Percentiles rank a stretch among this genome's conserved stretches.
Evolutionary conservation across 805 yeast genomes (phyloP).

Genomic region (Teunomyces lycoperdinae): DNA sequence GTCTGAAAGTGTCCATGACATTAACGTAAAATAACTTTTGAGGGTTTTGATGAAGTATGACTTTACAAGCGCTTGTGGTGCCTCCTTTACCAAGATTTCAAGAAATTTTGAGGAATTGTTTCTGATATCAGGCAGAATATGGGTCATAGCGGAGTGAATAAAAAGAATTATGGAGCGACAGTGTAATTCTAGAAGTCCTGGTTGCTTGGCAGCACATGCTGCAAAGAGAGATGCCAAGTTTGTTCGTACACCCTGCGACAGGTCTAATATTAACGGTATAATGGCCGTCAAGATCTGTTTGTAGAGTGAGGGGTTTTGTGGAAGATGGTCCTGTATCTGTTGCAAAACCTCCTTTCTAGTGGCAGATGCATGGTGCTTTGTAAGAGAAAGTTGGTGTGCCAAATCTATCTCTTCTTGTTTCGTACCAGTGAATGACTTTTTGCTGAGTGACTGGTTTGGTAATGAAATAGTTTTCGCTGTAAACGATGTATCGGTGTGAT

Average conservation of each 20-base stretch:
- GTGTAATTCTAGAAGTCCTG: conserved; percentile 59
- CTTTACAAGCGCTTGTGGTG: conserved; percentile 55
- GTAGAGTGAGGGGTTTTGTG: conserved; percentile 50
- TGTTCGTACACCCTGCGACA: conserved; percentile 60
- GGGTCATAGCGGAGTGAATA: conserved; percentile 90
- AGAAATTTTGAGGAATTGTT: conserved; percentile 72
- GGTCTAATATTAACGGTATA: conserved; percentile 66
- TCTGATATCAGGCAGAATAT: conserved; percentile 73
- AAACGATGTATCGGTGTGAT: conserved; percentile 84
- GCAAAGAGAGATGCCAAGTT: conserved; percentile 48
- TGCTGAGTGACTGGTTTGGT: conserved; percentile 41
- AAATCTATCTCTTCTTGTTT: conserved; percentile 43
- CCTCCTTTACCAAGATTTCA: conserved; percentile 52
- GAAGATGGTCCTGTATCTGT: conserved; percentile 50
- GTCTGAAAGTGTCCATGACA: conserved; percentile 66
- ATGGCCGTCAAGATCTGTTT: conserved; percentile 57
- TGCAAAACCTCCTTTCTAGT: conserved; percentile 71
- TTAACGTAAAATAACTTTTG: conserved; percentile 60
- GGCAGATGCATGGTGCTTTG: conserved; percentile 68
- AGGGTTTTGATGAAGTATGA: conserved; percentile 69
- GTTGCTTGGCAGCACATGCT: conserved; percentile 47
- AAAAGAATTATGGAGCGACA: conserved; percentile 62
- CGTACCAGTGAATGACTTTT: conserved; percentile 8
- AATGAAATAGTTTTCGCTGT: conserved; percentile 58
- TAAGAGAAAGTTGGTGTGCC: conserved; percentile 60